Evolutionary conservation across 345 rosid species (phyloP), one percentile per base, ranked within the genome.

Genomic region (Brassica incana): DNA sequence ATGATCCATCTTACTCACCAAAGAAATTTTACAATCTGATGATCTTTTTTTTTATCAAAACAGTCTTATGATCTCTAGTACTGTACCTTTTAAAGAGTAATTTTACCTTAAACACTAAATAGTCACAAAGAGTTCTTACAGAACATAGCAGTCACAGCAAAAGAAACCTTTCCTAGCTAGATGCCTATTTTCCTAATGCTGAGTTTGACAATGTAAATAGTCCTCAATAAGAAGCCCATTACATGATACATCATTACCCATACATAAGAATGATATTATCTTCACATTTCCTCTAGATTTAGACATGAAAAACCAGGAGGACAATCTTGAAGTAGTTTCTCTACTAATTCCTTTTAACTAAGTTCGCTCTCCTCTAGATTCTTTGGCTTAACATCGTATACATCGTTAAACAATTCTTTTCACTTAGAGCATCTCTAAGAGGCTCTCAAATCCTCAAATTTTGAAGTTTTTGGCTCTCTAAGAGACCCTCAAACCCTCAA

Each of bases 331-430:
- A 87, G 86, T 69, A 86, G 73, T 83, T 78, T 89, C 10, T 75
- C 67, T 43, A 92, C 48, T 35, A 79, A 79, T 69, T 86, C 87
- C 69, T 85, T 67, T 25, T 89, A 88, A 62, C 80, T 85, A 45
- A 33, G 77, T 83, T 90, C 91, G 76, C 89, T 93, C 58, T 87
- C 94, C 1, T 29, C 63, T 14, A 89, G 89, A 78, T 88, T 89
- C 48, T 76, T 65, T 2, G 97, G 84, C 0, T 78, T 81, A 66
- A 76, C 80, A 82, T 92, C 91, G 69, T 90, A 92, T 6, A 90
- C 91, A 81, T 92, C 92, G 12, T 80, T 30, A 69, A 90, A 89
- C 81, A 92, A 2, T 40, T 88, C 91, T 4, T 43, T 43, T 14
- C 4, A 43, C 18, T 48, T 48, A 32, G 35, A 32, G 35, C 6